These are phyloP conservation scores for Coniella lustricola DNA, from an alignment of 2,329 filamentous ascomycete species.

Conservation along the genomic window DNA sequence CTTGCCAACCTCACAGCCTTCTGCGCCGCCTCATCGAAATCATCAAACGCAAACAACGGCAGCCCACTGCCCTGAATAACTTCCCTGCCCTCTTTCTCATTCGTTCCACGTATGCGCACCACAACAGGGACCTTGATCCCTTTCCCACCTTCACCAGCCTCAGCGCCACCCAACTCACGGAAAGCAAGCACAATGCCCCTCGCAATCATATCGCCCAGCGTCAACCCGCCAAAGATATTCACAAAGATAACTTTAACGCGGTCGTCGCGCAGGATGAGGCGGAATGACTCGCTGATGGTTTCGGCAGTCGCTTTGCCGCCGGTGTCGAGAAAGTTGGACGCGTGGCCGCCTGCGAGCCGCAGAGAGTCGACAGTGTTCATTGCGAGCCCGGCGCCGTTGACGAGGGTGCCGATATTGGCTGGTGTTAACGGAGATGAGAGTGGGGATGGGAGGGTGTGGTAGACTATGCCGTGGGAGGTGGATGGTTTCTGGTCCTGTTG, in stretches of 20 bases:
- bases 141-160: too few species aligned
- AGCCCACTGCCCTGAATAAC: constrained; percentile 64
- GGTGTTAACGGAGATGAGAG: constrained; percentile 35
- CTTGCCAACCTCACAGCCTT: constrained; percentile 49
- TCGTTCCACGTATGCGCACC: constrained; percentile 69
- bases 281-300: constrained; percentile 72
- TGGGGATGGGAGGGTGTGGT: constrained; percentile 41
- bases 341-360: constrained; percentile 55
- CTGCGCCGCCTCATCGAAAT: constrained; percentile 64
- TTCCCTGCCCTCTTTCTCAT: constrained; percentile 61
- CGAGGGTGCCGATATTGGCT: constrained; percentile 68
- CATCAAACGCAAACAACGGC: constrained; percentile 63
- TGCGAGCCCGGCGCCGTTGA: constrained; percentile 83
- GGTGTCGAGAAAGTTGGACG: constrained; percentile 82
- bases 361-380: constrained; percentile 89
- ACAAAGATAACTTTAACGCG: constrained; percentile 62
- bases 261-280: constrained; percentile 62
- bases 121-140: constrained; percentile 66
- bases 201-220: constrained; percentile 75
- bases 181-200: constrained; percentile 68
- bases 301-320: constrained; percentile 80
- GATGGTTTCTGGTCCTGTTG: too few species aligned
- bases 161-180: constrained; percentile 55
- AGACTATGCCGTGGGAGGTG: constrained; percentile 61
- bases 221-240: constrained; percentile 53